Base-by-base conservation (phyloP, 2,329 filamentous ascomycete species). In the Zymoseptoria passerinii region DNA sequence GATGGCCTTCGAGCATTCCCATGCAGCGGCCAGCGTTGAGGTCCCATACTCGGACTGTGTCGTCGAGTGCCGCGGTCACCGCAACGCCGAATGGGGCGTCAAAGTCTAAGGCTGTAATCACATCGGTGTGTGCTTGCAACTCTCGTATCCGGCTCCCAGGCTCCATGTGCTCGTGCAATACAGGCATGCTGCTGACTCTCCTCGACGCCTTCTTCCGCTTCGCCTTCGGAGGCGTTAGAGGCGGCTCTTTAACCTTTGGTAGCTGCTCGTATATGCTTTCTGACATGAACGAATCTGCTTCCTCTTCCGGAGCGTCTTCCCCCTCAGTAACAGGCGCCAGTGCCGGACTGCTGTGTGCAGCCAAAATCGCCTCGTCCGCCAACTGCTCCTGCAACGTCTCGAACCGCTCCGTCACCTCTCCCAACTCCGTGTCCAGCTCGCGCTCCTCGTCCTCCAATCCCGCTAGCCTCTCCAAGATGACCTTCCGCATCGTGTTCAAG, bases 181-280 rank as follows among this genome's bases (percentile, higher is more conserved):
- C 89, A 7, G 92, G 91, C 88, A 95, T 95, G 0, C 92, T 95
- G 73, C 89, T 90, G 61, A 87, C 83, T 57, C 87, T 81, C 61
- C 82, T 81, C 48, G 81, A 83, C 71, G 69, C 73, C 71, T 84
- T 81, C 55, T 65, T 68, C 72, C 70, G 73, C 72, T 84, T 81
- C 50, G 78, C 78, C 63, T 80, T 75, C 23, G 79, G 77, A 13
- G 64, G 55, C 9, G 28, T 61, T 63, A 79, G 81, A 16, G 50
- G 19, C 50, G 23, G 23, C 7, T 81, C 65, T 28, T 61, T 63
- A n/a, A 61, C 54, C 28, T 67, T 71, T 0, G 92, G 90, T 8
- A 99, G 77, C 74, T 96, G 96, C 66, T 95, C 89, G 73, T 97
- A 99, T 66, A 99, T 90, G 10, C 92, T 96, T 73, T 96, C 90